Percentiles rank a stretch among this genome's conserved stretches.
Evolutionary conservation across 345 rosid genomes (phyloP).

Genomic region (Populus deltoides): DNA sequence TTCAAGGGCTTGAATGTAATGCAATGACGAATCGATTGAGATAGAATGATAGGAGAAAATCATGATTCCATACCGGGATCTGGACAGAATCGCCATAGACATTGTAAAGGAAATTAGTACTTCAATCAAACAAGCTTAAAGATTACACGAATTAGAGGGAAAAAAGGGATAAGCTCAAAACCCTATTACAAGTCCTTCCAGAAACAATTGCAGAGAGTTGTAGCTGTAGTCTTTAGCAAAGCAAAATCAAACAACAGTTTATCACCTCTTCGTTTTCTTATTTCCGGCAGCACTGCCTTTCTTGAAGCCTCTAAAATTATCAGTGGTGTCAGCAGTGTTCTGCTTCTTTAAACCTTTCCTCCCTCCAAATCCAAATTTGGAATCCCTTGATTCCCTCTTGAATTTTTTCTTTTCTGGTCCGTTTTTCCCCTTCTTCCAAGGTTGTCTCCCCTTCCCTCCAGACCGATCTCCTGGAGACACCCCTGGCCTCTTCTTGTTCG

Average conservation of each 20-base stretch:
- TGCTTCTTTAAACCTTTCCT: conserved; percentile 60
- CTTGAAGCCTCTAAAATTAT: conserved; percentile 37
- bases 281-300: conserved; percentile 40
- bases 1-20: background rate
- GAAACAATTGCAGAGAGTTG: background rate
- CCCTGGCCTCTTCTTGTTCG: conserved; percentile 61
- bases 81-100: background rate
- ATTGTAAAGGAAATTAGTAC: background rate
- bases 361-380: conserved; percentile 69
- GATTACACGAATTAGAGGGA: background rate
- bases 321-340: conserved; percentile 52
- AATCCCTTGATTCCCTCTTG: conserved; percentile 42
- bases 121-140: background rate
- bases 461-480: conserved; percentile 62
- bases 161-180: background rate
- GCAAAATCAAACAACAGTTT: background rate
- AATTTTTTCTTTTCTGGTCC: conserved; percentile 21
- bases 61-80: background rate
- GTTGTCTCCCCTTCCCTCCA: conserved; percentile 53
- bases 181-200: background rate
- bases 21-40: background rate
- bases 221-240: background rate
- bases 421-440: conserved; percentile 29
- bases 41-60: background rate
- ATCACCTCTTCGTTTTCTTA: conserved; percentile 46